Percentiles rank a stretch among this genome's conserved stretches.
Evolutionary conservation across 768 basidiomycete species (phyloP).

Genomic region (Amanita polypyramis): DNA sequence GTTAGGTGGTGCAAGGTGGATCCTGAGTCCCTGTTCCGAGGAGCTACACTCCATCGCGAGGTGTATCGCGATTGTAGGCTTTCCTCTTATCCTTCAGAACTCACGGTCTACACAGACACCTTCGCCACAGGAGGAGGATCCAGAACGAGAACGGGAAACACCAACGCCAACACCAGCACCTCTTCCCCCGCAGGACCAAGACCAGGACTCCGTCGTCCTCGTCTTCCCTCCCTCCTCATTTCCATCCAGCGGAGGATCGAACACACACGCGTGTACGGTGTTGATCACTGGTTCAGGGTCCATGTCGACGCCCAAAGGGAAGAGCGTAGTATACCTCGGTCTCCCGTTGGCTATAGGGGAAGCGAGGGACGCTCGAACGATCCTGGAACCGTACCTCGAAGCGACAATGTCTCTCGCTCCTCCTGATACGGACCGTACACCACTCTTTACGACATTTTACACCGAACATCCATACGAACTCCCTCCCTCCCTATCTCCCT

Average conservation of each 20-base stretch:
- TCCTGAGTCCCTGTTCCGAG: constrained; percentile 6
- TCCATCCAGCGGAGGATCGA: constrained; percentile 27
- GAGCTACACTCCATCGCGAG: constrained; percentile 24
- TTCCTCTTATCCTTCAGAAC: constrained; percentile 19
- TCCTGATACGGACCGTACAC: constrained; percentile 15
- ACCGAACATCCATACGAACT: constrained; percentile 25
- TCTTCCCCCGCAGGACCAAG: constrained; percentile 11
- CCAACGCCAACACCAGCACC: background rate
- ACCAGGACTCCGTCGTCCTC: constrained; percentile 54
- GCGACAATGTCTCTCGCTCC: constrained; percentile 27
- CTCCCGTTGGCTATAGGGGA: constrained; percentile 30
- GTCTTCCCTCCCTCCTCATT: constrained; percentile 68
- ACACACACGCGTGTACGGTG: constrained; percentile 42
- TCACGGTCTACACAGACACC: no score
- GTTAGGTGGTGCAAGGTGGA: constrained; percentile 10
- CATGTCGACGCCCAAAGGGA: constrained; percentile 62
- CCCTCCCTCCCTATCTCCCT: constrained; percentile 20
- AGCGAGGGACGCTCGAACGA: constrained; percentile 23
- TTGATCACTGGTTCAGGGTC: constrained; percentile 66
- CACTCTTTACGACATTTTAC: constrained; percentile 49
- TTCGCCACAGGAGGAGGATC: constrained; percentile 1
- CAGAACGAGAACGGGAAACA: background rate
- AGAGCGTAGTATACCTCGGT: constrained; percentile 57
- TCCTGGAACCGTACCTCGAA: constrained; percentile 49
- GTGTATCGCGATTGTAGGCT: constrained; percentile 42